Percentiles rank a stretch among this genome's conserved stretches.
Conservation (phyloP, 805 yeast genomes). For the Tetrapisispora taiwanensis region DNA sequence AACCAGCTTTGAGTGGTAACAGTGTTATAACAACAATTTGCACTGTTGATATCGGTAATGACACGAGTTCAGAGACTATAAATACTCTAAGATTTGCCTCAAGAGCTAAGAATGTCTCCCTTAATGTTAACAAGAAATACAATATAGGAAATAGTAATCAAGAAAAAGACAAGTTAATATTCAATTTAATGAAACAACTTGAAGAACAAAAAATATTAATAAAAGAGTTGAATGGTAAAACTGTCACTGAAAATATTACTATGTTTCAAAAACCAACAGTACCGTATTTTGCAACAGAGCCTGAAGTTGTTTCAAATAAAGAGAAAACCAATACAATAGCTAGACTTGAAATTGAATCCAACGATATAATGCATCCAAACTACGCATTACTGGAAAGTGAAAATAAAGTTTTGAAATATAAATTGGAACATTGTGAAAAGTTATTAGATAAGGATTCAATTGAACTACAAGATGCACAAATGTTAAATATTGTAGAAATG, state of each 20-base stretch:
- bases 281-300: slow-evolving; percentile 1
- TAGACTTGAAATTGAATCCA: not conserved
- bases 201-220: slow-evolving; percentile 39
- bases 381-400: slow-evolving; percentile 47
- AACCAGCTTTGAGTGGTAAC: slow-evolving; percentile 84
- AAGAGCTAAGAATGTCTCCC: slow-evolving; percentile 67
- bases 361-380: slow-evolving; percentile 23
- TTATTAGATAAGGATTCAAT: slow-evolving; percentile 50
- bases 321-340: no score
- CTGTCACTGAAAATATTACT: not conserved
- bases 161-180: slow-evolving; percentile 44
- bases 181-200: slow-evolving; percentile 47
- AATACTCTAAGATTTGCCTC: slow-evolving; percentile 80
- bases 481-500: slow-evolving; percentile 51
- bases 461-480: slow-evolving; percentile 40
- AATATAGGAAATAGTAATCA: slow-evolving; percentile 25
- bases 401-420: slow-evolving; percentile 52
- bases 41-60: slow-evolving; percentile 62
- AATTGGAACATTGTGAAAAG: slow-evolving; percentile 58
- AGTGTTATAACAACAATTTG: slow-evolving; percentile 79
- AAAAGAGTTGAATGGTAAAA: not conserved
- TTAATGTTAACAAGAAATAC: slow-evolving; percentile 48
- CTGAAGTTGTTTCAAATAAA: no score
- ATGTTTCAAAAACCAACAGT: slow-evolving; percentile 5
- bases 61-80: slow-evolving; percentile 63